Percentiles rank a stretch among this genome's conserved stretches.
These are phyloP conservation scores for Penicillium coffeae DNA, from an alignment of 495 filamentous ascomycete species.

Conservation along the genomic window DNA sequence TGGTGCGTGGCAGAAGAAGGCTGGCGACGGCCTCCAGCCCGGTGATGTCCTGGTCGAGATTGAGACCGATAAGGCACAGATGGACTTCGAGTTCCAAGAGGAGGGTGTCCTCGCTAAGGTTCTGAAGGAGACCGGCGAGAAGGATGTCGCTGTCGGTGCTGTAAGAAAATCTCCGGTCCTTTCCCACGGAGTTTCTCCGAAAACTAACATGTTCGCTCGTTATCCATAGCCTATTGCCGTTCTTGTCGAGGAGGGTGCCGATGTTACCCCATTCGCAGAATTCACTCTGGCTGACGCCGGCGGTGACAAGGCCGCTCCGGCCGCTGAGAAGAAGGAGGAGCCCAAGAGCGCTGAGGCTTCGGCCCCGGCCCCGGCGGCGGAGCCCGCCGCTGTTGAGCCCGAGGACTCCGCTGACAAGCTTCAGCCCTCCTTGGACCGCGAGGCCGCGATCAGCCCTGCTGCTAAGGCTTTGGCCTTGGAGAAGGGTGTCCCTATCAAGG, in stretches of 20 bases:
- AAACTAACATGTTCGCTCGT: neutral
- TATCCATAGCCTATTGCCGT: constrained; percentile 82
- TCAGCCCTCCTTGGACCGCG: constrained; percentile 77
- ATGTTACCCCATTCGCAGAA: constrained; percentile 79
- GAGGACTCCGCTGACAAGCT: constrained; percentile 71
- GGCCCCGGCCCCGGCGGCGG: constrained; percentile 54
- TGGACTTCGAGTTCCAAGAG: constrained; percentile 99
- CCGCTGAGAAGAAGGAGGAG: constrained; percentile 61
- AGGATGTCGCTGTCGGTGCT: constrained; percentile 91
- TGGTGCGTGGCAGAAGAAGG: constrained; percentile 96
- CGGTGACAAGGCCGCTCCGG: constrained; percentile 64
- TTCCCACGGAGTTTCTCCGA: constrained; percentile 13
- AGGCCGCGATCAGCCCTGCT: constrained; percentile 64
- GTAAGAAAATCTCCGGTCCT: constrained; percentile 54
- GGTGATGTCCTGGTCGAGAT: constrained; percentile 99
- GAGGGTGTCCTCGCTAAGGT: constrained; percentile 96
- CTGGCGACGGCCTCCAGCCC: constrained; percentile 79
- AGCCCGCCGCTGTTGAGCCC: constrained; percentile 62
- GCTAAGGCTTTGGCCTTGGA: constrained; percentile 82
- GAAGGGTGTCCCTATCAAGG: constrained; percentile 73
- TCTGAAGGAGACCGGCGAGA: constrained; percentile 87
- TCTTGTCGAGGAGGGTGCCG: constrained; percentile 84
- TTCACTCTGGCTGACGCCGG: constrained; percentile 90
- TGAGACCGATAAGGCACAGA: constrained; percentile 99
- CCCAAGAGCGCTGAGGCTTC: constrained; percentile 56